A percentile compares a stretch with the other conserved stretches of the same genome.
Conservation (phyloP, 495 filamentous ascomycete genomes). For the Penicillium atrosanguineum region DNA sequence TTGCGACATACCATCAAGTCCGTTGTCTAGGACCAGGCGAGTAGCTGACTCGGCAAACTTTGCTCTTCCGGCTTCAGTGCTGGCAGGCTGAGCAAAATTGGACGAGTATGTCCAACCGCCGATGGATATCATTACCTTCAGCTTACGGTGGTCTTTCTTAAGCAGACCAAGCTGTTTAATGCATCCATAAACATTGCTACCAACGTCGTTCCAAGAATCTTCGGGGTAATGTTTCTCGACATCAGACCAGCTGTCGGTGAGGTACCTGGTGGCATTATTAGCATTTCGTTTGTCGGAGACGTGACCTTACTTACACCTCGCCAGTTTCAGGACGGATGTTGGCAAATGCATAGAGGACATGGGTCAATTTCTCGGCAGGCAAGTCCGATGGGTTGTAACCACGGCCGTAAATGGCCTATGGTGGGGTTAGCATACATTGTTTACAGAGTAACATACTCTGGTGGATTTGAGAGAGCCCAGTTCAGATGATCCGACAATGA, state of each 20-base stretch:
- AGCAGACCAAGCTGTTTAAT: slow-evolving; percentile 91
- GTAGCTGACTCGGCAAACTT: slow-evolving; percentile 72
- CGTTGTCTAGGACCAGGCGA: slow-evolving; percentile 63
- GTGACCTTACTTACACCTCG: slow-evolving; percentile 58
- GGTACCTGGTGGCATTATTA: slow-evolving; percentile 41
- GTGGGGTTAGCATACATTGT: not conserved
- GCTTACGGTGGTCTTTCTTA: slow-evolving; percentile 81
- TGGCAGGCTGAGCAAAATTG: slow-evolving; percentile 72
- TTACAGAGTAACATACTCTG: not conserved
- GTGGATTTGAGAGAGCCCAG: not conserved
- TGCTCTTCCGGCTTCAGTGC: slow-evolving; percentile 61
- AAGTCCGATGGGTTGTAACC: slow-evolving; percentile 85
- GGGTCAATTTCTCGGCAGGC: slow-evolving; percentile 83
- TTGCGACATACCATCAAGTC: slow-evolving; percentile 50
- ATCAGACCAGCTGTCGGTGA: slow-evolving; percentile 85
- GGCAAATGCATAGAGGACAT: slow-evolving; percentile 89
- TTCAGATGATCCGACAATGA: not conserved
- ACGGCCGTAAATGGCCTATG: slow-evolving; percentile 77
- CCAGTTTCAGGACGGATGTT: slow-evolving; percentile 73
- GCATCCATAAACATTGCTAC: slow-evolving; percentile 56
- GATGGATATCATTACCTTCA: slow-evolving; percentile 90
- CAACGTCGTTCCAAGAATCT: slow-evolving; percentile 47
- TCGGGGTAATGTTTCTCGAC: slow-evolving; percentile 75
- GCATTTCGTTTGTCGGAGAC: not conserved
- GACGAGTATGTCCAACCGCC: slow-evolving; percentile 94